Percentiles rank a stretch among this genome's conserved stretches.
Evolutionary conservation across 352 stramenopile species (phyloP).

Genomic region (Blastocystis hominis): DNA sequence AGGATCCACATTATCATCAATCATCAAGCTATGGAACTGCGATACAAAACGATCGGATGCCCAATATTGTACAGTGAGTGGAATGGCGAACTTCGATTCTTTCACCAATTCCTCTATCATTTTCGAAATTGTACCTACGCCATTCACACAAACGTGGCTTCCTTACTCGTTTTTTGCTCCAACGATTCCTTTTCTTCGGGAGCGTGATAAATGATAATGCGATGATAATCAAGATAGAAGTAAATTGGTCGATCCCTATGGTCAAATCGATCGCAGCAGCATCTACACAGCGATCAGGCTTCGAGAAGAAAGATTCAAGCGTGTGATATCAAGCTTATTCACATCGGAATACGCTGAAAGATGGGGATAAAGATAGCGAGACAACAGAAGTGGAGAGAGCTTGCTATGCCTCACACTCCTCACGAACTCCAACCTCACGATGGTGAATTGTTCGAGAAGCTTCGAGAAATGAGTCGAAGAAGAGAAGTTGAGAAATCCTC

Average conservation of each 20-base stretch:
- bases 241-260: conserved; percentile 5
- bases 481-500: conserved; percentile 5
- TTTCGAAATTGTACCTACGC: neutral
- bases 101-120: neutral
- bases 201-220: neutral
- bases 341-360: conserved; percentile 3
- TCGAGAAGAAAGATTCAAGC: conserved; percentile 21
- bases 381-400: neutral
- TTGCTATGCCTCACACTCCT: neutral
- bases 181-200: neutral
- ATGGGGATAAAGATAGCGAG: conserved; percentile 32
- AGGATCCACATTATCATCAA: conserved; percentile 30
- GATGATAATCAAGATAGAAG: neutral
- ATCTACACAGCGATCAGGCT: neutral
- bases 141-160: neutral
- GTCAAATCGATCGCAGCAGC: neutral
- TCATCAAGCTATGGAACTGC: conserved; percentile 11
- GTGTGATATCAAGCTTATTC: conserved; percentile 5
- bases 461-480: neutral
- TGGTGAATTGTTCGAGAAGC: neutral
- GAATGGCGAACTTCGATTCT: neutral
- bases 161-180: neutral
- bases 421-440: neutral
- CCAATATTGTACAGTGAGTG: conserved; percentile 5
- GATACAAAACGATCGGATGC: neutral